Percentiles rank a stretch among this genome's conserved stretches.
Evolutionary conservation across 495 filamentous ascomycete genomes (phyloP).

Genomic region (Aspergillus leporis): DNA sequence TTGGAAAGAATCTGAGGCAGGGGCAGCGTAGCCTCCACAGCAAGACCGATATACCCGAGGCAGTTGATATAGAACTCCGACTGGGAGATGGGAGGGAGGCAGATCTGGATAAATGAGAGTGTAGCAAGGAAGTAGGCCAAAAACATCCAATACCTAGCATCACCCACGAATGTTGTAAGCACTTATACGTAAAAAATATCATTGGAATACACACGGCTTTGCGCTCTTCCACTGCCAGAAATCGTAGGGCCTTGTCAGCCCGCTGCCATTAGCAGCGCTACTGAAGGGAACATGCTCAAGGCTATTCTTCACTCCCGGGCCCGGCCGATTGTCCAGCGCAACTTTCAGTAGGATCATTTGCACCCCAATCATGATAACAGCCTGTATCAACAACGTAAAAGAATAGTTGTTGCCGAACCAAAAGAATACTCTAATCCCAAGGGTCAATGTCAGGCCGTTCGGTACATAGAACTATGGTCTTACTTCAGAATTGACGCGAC

Average conservation of each 20-base stretch:
- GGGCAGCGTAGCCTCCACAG: conserved; percentile 85
- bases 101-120: conserved; percentile 68
- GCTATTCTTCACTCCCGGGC: conserved; percentile 54
- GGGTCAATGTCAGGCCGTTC: background rate
- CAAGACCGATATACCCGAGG: conserved; percentile 81
- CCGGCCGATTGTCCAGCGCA: conserved; percentile 84
- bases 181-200: background rate
- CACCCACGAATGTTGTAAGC: conserved; percentile 3
- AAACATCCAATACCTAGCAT: conserved; percentile 81
- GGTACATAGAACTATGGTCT: conserved; percentile 21
- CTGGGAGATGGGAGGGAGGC: conserved; percentile 62
- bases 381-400: conserved; percentile 75
- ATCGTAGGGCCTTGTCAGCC: conserved; percentile 67
- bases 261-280: conserved; percentile 23
- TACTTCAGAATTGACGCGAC: conserved; percentile 89
- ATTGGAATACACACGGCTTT: conserved; percentile 61
- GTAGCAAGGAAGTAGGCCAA: conserved; percentile 67
- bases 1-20: conserved; percentile 88
- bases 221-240: conserved; percentile 93
- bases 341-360: conserved; percentile 85
- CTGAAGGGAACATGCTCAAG: conserved; percentile 49
- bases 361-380: conserved; percentile 80
- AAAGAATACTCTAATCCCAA: conserved; percentile 73
- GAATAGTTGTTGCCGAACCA: conserved; percentile 90
- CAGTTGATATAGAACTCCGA: conserved; percentile 67